phyloP scores from a whole-genome alignment of 805 yeast genomes.

The Starmerella geochares region DNA sequence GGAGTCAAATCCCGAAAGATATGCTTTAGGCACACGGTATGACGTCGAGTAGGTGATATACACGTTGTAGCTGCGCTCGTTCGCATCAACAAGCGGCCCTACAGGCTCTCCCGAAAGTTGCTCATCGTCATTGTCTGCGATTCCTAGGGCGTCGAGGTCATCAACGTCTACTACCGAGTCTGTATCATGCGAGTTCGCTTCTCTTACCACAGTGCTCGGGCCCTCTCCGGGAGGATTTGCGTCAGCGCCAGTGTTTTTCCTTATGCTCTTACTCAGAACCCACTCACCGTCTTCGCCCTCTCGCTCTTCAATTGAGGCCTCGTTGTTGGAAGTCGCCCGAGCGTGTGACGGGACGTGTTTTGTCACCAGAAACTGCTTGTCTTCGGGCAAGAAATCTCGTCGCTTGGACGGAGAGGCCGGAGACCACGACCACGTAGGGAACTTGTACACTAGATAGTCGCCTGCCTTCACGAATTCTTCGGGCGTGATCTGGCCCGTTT shows the following conservation, averaged over 20 bases:
- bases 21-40: constrained; percentile 90
- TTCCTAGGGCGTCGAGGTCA: constrained; percentile 30
- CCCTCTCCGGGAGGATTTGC: too few relatives aligned
- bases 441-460: constrained; percentile 78
- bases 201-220: too few relatives aligned
- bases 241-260: neutral
- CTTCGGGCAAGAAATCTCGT: constrained; percentile 68
- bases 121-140: constrained; percentile 35
- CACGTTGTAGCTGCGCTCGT: constrained; percentile 54
- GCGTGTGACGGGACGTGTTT: constrained; percentile 78
- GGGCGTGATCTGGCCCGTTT: constrained; percentile 89
- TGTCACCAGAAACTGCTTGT: constrained; percentile 80
- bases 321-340: constrained; percentile 41
- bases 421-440: constrained; percentile 94
- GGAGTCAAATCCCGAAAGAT: constrained; percentile 73
- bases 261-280: constrained; percentile 21
- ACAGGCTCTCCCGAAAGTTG: constrained; percentile 26
- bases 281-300: constrained; percentile 38
- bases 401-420: constrained; percentile 44
- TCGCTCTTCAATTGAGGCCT: constrained; percentile 27
- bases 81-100: neutral
- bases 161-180: constrained; percentile 26
- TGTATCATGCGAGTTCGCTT: too few relatives aligned
- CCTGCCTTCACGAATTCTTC: constrained; percentile 93
- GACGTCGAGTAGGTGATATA: constrained; percentile 90